Evolutionary conservation across 305 asterid genomes (phyloP).

Genomic region (Fraxinus velutina): DNA sequence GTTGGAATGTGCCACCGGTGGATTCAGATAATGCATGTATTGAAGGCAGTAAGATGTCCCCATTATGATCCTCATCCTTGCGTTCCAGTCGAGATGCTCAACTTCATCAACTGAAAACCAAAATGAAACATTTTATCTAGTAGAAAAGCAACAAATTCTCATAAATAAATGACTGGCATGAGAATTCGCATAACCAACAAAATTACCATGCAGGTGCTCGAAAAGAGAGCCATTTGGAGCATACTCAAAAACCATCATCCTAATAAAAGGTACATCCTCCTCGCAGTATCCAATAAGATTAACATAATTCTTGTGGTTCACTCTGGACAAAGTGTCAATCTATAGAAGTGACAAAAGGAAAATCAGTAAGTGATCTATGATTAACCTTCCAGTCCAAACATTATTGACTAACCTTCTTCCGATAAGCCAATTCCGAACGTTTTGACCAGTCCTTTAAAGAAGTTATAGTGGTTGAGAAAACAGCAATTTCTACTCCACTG

Average conservation of each 20-base stretch:
- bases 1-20: slow-evolving; percentile 58
- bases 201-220: slow-evolving; percentile 84
- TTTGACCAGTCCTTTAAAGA: slow-evolving; percentile 67
- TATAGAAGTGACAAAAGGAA: slow-evolving; percentile 21
- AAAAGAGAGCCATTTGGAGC: slow-evolving; percentile 81
- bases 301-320: slow-evolving; percentile 86
- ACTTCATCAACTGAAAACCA: slow-evolving; percentile 57
- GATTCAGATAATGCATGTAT: slow-evolving; percentile 72
- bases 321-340: slow-evolving; percentile 67
- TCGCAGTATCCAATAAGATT: slow-evolving; percentile 93
- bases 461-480: slow-evolving; percentile 54
- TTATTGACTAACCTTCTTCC: slow-evolving; percentile 58
- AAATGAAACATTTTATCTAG: not conserved
- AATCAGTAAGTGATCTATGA: not conserved
- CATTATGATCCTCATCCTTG: slow-evolving; percentile 62
- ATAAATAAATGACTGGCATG: not conserved
- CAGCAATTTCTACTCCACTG: slow-evolving; percentile 85
- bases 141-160: not conserved
- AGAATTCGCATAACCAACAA: not conserved
- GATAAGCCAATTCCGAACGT: slow-evolving; percentile 53
- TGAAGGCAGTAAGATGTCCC: slow-evolving; percentile 77
- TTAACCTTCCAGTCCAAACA: not conserved
- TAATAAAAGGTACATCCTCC: slow-evolving; percentile 75
- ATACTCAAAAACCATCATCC: slow-evolving; percentile 95
- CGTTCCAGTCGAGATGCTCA: slow-evolving; percentile 42